These are phyloP conservation scores for Graphilbum sp. DNA, from an alignment of 2,329 filamentous ascomycete species.

Conservation along the genomic window DNA sequence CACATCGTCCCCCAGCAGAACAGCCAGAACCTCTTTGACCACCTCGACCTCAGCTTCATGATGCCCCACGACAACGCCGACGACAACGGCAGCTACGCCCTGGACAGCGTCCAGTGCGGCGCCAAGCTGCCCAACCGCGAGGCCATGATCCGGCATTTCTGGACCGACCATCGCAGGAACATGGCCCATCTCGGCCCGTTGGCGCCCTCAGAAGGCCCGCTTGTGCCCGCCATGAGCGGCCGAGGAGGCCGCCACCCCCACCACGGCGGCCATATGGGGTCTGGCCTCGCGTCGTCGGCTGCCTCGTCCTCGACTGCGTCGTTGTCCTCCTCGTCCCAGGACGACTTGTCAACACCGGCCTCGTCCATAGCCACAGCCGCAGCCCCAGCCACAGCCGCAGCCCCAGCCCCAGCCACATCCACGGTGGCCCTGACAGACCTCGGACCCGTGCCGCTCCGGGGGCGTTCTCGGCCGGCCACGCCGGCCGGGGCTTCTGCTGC, in stretches of 20 bases:
- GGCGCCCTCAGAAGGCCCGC: background rate
- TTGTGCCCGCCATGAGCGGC: background rate
- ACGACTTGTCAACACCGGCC: no score
- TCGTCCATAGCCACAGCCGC: no score
- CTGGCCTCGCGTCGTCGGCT: slow-evolving; percentile 2
- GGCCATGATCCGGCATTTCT: slow-evolving; percentile 11
- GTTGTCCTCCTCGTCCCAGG: slow-evolving; percentile 5
- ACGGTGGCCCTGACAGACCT: background rate
- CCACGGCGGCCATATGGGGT: no score
- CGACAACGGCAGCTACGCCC: background rate
- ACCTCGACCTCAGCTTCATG: slow-evolving; percentile 5
- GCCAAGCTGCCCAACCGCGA: slow-evolving; percentile 10
- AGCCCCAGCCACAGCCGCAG: no score
- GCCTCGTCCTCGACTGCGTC: no score
- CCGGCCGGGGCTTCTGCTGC: no score
- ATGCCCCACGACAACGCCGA: background rate
- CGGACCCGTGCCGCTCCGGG: no score
- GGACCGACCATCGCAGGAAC: slow-evolving; percentile 6
- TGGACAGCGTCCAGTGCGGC: slow-evolving; percentile 6
- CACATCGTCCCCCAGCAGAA: slow-evolving; percentile 1
- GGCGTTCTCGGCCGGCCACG: no score
- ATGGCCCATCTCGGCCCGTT: background rate
- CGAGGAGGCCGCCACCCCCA: no score
- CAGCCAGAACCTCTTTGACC: slow-evolving; percentile 4
- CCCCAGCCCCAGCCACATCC: no score